A percentile compares a stretch with the other conserved stretches of the same genome.
phyloP scores from a whole-genome alignment of 2,329 filamentous ascomycete genomes.

The Diaporthe vexans region DNA sequence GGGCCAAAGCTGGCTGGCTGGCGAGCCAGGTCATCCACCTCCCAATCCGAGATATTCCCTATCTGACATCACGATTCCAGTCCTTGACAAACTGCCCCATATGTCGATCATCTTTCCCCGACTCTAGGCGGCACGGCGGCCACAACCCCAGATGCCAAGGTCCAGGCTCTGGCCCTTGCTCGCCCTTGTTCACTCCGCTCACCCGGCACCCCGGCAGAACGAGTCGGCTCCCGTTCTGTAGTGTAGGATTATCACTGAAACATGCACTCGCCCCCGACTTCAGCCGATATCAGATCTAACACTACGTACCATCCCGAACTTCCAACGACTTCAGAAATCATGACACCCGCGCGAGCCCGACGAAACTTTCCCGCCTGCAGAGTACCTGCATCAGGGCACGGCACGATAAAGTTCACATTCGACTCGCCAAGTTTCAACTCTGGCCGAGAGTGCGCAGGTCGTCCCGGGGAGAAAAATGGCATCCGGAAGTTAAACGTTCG shows the following conservation, averaged over 20 bases:
- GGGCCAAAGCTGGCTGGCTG: too few relatives aligned
- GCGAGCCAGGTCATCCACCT: neutral
- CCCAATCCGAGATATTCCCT: constrained; percentile 37
- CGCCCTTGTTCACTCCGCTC: constrained; percentile 14
- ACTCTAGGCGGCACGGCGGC: neutral
- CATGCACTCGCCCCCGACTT: constrained; percentile 15
- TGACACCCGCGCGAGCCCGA: constrained; percentile 5
- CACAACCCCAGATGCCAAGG: constrained; percentile 15
- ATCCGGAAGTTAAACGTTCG: neutral
- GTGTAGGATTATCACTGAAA: neutral
- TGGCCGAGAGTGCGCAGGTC: neutral
- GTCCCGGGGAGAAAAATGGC: neutral
- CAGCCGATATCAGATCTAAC: constrained; percentile 15
- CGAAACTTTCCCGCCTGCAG: neutral
- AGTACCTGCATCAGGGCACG: constrained; percentile 26
- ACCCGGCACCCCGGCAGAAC: constrained; percentile 1
- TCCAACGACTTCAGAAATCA: neutral
- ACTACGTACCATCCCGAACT: neutral
- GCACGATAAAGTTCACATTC: constrained; percentile 10
- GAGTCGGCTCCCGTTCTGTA: neutral
- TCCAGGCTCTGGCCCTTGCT: neutral
- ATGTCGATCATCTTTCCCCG: neutral
- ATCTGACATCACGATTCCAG: constrained; percentile 37
- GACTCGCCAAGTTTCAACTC: constrained; percentile 9
- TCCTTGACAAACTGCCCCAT: constrained; percentile 1